Base-by-base conservation (phyloP, 805 yeast species). In the Schwanniomyces occidentalis region DNA sequence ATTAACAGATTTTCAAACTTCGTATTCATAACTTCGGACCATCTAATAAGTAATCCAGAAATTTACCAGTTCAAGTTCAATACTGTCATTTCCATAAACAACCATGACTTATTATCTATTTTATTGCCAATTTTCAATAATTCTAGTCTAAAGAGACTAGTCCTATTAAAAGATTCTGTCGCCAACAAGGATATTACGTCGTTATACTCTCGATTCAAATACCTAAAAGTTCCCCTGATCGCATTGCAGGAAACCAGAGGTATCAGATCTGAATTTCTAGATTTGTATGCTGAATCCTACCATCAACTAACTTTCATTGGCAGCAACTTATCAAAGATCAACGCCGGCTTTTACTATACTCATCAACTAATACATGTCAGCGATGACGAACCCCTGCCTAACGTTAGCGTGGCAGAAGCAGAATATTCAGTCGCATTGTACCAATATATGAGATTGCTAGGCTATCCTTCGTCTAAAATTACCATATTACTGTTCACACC, bases 391-490 rank as follows among this genome's bases (percentile, higher is more conserved):
- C 19, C 20, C 2, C 19, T 14, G 8, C 21, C 31, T 8, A 21
- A 24, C 23, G 40, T 37, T 4, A 40, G 36, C 19, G 28, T 46
- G 3, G 38, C 42, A 27, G 54, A 48, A 27, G 54, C 51, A 7
- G 49, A 48, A 23, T 45, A 44, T 27, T 35, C 69, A 12, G 73
- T 73, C 10, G 52, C 58, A 0, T 40, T 76, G 5, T 76, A 58
- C 44, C 67, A 65, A 51, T 76, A 73, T 37, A 54, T 79, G 69
- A 45, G 72, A 4, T 39, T 65, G 3, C 34, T 66, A 14, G 77
- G 75, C 0, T 76, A 75, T 38, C 61, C 73, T 0, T 24, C 46
- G 1, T 40, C 49, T 0, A 48, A 48, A 14, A 63, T 80, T 13
- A 56, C 63, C 13, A 64, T 81, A 7, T 42, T 69, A 16, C 64